These are phyloP conservation scores for Oryza meyeriana DNA, from an alignment of 176 grass and related monocot species.

Conservation along the genomic window DNA sequence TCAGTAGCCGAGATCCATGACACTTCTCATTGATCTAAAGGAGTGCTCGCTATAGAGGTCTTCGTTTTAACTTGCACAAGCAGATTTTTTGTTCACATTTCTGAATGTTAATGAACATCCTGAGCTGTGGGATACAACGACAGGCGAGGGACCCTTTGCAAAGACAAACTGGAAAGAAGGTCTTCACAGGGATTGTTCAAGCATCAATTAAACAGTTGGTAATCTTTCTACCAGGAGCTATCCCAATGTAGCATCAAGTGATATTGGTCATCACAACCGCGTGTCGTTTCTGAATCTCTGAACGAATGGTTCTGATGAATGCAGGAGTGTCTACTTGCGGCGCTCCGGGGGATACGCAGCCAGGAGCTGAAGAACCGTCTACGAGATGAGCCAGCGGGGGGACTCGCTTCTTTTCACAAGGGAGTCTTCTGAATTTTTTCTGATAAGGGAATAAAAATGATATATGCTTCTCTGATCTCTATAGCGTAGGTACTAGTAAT, in stretches of 20 bases:
- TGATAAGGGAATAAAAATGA: background rate
- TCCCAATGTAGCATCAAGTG: background rate
- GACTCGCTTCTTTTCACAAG: too few relatives aligned
- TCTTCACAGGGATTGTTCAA: conserved; percentile 76
- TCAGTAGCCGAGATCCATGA: background rate
- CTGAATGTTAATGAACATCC: conserved; percentile 1
- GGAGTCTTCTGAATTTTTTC: conserved; percentile 63
- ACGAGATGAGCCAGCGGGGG: too few relatives aligned
- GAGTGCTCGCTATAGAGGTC: background rate
- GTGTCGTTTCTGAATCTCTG: conserved; percentile 15
- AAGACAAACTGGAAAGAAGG: conserved; percentile 95
- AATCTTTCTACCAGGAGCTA: conserved; percentile 18
- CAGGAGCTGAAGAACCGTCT: too few relatives aligned
- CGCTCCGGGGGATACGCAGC: too few relatives aligned
- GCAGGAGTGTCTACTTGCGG: too few relatives aligned
- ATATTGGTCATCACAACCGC: background rate
- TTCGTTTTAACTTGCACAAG: too few relatives aligned
- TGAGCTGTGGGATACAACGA: background rate
- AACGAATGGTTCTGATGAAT: too few relatives aligned
- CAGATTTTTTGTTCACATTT: background rate
- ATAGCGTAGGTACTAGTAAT: conserved; percentile 36
- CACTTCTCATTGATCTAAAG: background rate
- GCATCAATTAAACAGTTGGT: conserved; percentile 87
- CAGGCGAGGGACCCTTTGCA: conserved; percentile 95
- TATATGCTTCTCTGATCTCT: background rate